Evolutionary conservation across 352 stramenopile species (phyloP), one percentile per base, ranked within the genome.

Genomic region (Phytophthora crassamura): DNA sequence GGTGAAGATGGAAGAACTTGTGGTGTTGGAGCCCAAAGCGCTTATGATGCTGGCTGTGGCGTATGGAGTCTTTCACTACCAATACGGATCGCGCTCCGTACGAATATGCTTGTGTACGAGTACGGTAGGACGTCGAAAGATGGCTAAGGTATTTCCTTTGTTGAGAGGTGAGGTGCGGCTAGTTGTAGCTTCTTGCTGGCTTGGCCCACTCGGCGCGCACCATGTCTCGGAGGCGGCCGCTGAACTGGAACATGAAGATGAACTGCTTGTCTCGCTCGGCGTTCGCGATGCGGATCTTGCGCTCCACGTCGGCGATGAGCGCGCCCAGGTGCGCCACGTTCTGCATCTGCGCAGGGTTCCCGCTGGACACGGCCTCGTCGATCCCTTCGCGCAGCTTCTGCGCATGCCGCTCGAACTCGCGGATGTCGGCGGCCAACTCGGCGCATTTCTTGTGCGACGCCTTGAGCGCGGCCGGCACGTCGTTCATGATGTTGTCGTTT

Each of bases 221-320:
- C 58, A 78, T 67, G 28, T 56, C 59, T 54, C 78, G 74, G 18
- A 89, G 50, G 10, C 64, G 52, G 16, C 64, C 47, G 59, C 75
- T 87, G 68, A 82, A 90, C 71, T 86, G 78, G 53, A 86, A 80
- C 78, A 90, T 88, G 64, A 86, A 75, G 28, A 76, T 70, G 41
- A 90, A 86, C 66, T 90, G 77, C 46, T 67, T 74, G 64, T 86
- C 75, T 9, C 82, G 77, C 32, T 88, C 75, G 3, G 45, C 45
- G 25, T 73, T 78, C 14, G 57, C 58, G 14, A 43, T 18, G n/a
- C 39, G 45, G 35, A 84, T 73, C 41, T 78, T 67, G 39, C 50
- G 51, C 57, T 90, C 69, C 18, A 72, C 40, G 5, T 71, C 54
- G 7, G 72, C 53, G 36, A 86, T 82, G 25, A 73, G 48, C 30